These are phyloP conservation scores for Plasmodium berghei DNA, from an alignment of 169 alveolate genomes.

Conservation along the genomic window DNA sequence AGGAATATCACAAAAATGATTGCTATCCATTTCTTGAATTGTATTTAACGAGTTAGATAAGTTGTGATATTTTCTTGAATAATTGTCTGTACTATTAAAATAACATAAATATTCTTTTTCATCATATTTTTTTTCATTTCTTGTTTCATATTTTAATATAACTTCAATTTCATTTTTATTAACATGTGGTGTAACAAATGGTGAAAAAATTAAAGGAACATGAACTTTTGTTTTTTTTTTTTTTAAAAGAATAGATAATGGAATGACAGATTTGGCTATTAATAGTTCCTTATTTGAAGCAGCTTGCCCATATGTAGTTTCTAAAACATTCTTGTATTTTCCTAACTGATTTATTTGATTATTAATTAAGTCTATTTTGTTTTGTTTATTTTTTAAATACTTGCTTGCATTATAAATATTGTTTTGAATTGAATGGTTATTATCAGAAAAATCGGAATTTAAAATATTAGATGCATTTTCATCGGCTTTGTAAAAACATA, in stretches of 20 bases:
- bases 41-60: too few species aligned
- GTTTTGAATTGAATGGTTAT: too few species aligned
- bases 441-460: too few species aligned
- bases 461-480: background rate
- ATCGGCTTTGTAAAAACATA: conserved; percentile 23
- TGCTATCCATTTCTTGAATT: too few species aligned
- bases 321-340: background rate
- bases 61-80: too few species aligned
- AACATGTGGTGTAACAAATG: conserved; percentile 22
- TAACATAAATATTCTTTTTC: background rate
- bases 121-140: background rate
- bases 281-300: background rate
- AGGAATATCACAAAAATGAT: too few species aligned
- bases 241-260: conserved; percentile 28
- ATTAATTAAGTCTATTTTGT: too few species aligned
- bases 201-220: conserved; percentile 24
- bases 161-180: conserved; percentile 38
- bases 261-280: conserved; percentile 49
- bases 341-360: too few species aligned
- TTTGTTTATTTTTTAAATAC: too few species aligned
- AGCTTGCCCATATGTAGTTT: background rate
- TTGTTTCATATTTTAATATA: conserved; percentile 28
- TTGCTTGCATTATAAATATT: too few species aligned
- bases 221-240: conserved; percentile 30
- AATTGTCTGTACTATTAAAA: too few species aligned